A percentile compares a stretch with the other conserved stretches of the same genome.
Evolutionary conservation across 345 rosid genomes (phyloP).

Genomic region (Hibiscus trionum): DNA sequence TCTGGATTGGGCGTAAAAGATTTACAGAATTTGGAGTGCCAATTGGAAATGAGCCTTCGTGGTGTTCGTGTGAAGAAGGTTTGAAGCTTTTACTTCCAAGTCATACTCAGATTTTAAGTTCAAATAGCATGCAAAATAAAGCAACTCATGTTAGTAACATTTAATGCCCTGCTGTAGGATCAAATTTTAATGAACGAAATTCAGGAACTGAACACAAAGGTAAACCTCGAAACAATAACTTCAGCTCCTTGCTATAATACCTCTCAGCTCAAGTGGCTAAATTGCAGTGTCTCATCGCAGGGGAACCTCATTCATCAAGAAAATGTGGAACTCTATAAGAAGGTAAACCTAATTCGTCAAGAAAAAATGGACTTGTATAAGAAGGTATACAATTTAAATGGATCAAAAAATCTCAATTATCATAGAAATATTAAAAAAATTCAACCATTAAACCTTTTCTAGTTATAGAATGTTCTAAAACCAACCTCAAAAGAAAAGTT

Average conservation of each 20-base stretch:
- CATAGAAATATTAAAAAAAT: conserved; percentile 14
- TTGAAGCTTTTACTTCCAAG: conserved; percentile 9
- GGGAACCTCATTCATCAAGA: conserved; percentile 54
- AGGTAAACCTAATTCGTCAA: conserved; percentile 48
- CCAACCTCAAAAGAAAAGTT: conserved; percentile 20
- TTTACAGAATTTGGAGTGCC: conserved; percentile 52
- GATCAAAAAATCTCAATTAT: conserved; percentile 1
- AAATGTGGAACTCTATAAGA: conserved; percentile 60
- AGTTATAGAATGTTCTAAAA: conserved; percentile 14
- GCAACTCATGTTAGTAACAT: conserved; percentile 7
- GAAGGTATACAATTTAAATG: conserved; percentile 25
- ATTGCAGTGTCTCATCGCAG: conserved; percentile 29
- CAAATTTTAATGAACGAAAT: conserved; percentile 54
- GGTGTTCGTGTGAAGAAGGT: conserved; percentile 64
- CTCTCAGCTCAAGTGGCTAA: conserved; percentile 17
- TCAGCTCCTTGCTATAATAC: neutral
- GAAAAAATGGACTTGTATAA: conserved; percentile 42
- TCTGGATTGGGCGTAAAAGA: conserved; percentile 47
- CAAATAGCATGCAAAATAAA: neutral
- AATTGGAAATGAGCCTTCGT: conserved; percentile 42
- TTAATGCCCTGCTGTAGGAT: conserved; percentile 33
- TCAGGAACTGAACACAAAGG: conserved; percentile 52
- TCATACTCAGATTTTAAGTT: conserved; percentile 7
- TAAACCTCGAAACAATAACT: conserved; percentile 15
- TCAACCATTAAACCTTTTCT: conserved; percentile 6